Conservation (phyloP, 2,329 filamentous ascomycete species). For the Colletotrichum orbiculare region DNA sequence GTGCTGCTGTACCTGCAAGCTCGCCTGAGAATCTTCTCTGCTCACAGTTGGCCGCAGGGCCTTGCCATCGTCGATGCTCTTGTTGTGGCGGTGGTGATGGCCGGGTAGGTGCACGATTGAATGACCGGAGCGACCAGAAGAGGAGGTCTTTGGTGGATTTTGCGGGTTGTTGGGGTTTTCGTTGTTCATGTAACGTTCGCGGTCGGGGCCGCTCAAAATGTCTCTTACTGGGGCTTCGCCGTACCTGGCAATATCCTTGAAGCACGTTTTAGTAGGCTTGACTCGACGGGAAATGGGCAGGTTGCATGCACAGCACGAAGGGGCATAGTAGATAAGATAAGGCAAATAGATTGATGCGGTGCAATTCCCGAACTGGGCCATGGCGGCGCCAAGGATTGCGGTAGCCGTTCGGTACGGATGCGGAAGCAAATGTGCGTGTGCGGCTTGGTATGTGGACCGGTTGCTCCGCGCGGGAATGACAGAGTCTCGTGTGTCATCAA, state of each 20-base stretch:
- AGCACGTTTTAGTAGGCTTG: conserved; percentile 35
- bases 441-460: too few species aligned
- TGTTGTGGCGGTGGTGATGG: conserved; percentile 75
- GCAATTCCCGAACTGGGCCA: conserved; percentile 33
- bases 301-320: conserved; percentile 15
- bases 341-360: conserved; percentile 23
- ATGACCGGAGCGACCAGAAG: conserved; percentile 69
- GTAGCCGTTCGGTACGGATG: conserved; percentile 2
- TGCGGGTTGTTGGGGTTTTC: conserved; percentile 51
- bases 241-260: conserved; percentile 78
- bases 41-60: conserved; percentile 78
- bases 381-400: conserved; percentile 27
- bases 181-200: conserved; percentile 71
- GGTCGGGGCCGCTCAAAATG: conserved; percentile 75
- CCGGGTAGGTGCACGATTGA: conserved; percentile 73
- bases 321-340: conserved; percentile 37
- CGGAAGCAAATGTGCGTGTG: too few species aligned
- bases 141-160: conserved; percentile 70
- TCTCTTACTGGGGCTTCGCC: conserved; percentile 82
- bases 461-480: too few species aligned
- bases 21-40: conserved; percentile 76
- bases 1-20: conserved; percentile 50
- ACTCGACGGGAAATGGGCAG: conserved; percentile 27
- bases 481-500: too few species aligned
- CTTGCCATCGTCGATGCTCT: conserved; percentile 74